Percentiles rank a stretch among this genome's conserved stretches.
Conservation (phyloP, 2,329 filamentous ascomycete genomes). For the Cordyceps farinosa region DNA sequence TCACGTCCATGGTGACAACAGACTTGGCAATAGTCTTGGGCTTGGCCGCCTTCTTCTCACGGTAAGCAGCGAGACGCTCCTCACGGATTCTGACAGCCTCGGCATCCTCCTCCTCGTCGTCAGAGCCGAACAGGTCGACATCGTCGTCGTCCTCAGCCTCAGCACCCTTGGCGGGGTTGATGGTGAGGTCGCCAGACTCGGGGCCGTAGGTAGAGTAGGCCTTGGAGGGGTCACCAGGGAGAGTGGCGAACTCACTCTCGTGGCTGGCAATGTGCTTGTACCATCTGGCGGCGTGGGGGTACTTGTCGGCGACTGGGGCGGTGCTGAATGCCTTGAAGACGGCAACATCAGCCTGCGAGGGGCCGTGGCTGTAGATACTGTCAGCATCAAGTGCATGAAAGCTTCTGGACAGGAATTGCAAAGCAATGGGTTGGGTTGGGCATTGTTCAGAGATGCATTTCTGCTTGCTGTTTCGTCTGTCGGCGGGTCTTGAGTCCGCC, state of each 20-base stretch:
- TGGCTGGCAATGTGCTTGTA: conserved; percentile 97
- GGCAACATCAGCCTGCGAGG: conserved; percentile 94
- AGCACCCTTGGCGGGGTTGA: conserved; percentile 82
- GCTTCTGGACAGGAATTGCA: neutral
- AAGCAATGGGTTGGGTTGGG: conserved; percentile 6
- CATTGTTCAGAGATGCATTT: conserved; percentile 70
- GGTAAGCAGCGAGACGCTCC: conserved; percentile 89
- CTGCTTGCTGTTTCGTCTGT: conserved; percentile 72
- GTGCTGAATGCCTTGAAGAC: conserved; percentile 84
- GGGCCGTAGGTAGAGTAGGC: conserved; percentile 88
- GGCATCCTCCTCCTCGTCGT: conserved; percentile 90
- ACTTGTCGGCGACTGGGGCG: conserved; percentile 77
- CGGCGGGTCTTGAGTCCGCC: conserved; percentile 86
- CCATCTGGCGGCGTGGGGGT: conserved; percentile 93
- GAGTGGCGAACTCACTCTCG: conserved; percentile 86
- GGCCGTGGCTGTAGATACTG: conserved; percentile 45
- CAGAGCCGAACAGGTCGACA: conserved; percentile 88
- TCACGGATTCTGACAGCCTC: conserved; percentile 82
- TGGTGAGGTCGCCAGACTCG: conserved; percentile 68
- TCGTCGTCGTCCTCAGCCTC: conserved; percentile 73
- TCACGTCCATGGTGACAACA: conserved; percentile 90
- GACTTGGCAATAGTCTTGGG: conserved; percentile 92
- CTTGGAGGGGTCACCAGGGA: conserved; percentile 88
- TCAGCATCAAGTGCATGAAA: conserved; percentile 1
- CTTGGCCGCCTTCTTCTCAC: conserved; percentile 95